Conservation (phyloP, 495 filamentous ascomycete species). For the Penicillium taxi region DNA sequence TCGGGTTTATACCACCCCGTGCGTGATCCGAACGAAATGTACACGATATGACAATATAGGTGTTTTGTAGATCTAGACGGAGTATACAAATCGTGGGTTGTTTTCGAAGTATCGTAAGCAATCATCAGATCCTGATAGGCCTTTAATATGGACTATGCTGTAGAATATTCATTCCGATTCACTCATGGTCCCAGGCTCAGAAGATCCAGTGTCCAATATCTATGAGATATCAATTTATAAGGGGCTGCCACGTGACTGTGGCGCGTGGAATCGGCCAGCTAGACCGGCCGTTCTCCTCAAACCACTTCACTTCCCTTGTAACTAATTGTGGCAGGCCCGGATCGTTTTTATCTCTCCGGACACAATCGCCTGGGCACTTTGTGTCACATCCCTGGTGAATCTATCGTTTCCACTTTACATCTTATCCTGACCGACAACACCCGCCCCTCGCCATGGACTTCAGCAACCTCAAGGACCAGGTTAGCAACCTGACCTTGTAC, state of each 20-base stretch:
- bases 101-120: no score
- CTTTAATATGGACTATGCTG: no score
- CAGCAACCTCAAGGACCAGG: slow-evolving; percentile 73
- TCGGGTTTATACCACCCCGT: slow-evolving; percentile 13
- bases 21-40: slow-evolving; percentile 16
- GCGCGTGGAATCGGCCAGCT: slow-evolving; percentile 30
- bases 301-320: slow-evolving; percentile 6
- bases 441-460: slow-evolving; percentile 64
- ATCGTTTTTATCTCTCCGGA: slow-evolving; percentile 12
- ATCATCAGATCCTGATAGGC: no score
- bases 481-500: slow-evolving; percentile 91
- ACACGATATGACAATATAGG: slow-evolving; percentile 20
- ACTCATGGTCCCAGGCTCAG: no score
- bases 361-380: slow-evolving; percentile 6
- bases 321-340: slow-evolving; percentile 13
- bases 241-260: slow-evolving; percentile 34
- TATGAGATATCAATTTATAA: no score
- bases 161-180: no score
- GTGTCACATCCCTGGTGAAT: neutral
- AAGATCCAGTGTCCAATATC: no score
- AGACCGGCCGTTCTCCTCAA: slow-evolving; percentile 20
- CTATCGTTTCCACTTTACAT: slow-evolving; percentile 5
- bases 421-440: slow-evolving; percentile 12
- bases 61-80: no score
- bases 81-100: no score